Percentiles rank a stretch among this genome's conserved stretches.
Conservation (phyloP, 306 rosid genomes). For the Rosa lucieae region DNA sequence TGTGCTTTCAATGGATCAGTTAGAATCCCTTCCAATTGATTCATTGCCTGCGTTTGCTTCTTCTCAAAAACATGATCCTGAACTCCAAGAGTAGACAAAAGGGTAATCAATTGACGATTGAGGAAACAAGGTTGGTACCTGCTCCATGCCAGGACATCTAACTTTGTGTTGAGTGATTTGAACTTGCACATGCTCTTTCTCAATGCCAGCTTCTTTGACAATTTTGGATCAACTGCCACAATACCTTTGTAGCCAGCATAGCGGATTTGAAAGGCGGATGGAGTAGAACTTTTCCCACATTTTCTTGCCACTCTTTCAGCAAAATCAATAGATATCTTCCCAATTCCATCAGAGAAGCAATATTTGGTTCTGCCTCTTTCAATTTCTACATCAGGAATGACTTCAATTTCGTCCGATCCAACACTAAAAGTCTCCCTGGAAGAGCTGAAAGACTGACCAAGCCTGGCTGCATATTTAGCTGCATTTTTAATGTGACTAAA, state of each 20-base stretch:
- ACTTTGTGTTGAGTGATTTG: conserved; percentile 23
- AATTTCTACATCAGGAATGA: conserved; percentile 32
- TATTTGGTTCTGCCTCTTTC: neutral
- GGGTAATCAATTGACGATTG: conserved; percentile 41
- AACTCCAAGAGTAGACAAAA: conserved; percentile 41
- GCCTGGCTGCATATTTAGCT: conserved; percentile 41
- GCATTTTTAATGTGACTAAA: conserved; percentile 36
- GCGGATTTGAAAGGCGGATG: conserved; percentile 48
- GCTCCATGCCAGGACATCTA: conserved; percentile 43
- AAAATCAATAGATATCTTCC: conserved; percentile 37
- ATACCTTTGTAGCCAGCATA: conserved; percentile 49
- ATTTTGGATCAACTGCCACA: conserved; percentile 45
- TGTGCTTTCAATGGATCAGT: conserved; percentile 33
- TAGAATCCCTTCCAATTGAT: conserved; percentile 27
- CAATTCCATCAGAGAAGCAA: conserved; percentile 52
- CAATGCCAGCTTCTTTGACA: conserved; percentile 30
- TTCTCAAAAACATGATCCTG: conserved; percentile 18
- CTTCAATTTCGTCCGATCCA: conserved; percentile 16
- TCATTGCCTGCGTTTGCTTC: conserved; percentile 30
- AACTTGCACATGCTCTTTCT: conserved; percentile 45
- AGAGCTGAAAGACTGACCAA: conserved; percentile 52
- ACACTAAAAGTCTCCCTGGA: conserved; percentile 34
- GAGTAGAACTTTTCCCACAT: conserved; percentile 32
- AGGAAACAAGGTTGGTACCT: conserved; percentile 44
- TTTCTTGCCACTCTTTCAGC: conserved; percentile 40